Base-by-base conservation (phyloP, 1,284 basidiomycete genomes). In the Cutaneotrichosporon cavernicola region DNA sequence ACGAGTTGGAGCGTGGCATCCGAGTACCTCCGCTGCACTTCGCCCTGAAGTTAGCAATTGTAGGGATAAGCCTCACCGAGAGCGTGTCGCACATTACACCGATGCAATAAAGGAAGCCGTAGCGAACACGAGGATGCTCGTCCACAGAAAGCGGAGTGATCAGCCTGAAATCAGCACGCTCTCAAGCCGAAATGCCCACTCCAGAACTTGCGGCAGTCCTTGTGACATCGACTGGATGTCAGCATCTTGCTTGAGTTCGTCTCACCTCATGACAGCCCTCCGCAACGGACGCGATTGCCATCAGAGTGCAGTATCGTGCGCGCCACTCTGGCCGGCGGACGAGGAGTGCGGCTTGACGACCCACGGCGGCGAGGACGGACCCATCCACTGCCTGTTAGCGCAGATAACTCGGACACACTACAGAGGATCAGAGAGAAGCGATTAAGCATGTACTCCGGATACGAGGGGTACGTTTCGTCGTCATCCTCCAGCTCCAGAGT, bases 61-160 rank as follows among this genome's bases (percentile, higher is more conserved):
- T 18, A 52, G 26, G 46, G 2, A 57, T 40, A 16, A 34, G 5
- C 32, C 32, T 11, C 18, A 57, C 81, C 81, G 91, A 89, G 56
- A 91, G 83, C 79, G 92, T 90, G 7, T 89, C 90, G 72, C 90
- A 92, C 7, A 94, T 81, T 72, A 92, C 90, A 0, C 91, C 90
- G 58, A 93, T 83, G 83, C 90, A 92, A 80, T 92, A 91, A 77
- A 90, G 90, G 49, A 92, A 90, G 1, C 90, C 90, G 74, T 88
- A 89, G 32, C 90, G 84, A 2, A 93, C 91, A 2, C 91, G 84
- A 0, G 91, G 90, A 80, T 93, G 88, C 0, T 86, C 75, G 75
- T 93, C 91, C 53, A 81, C 81, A 72, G 91, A 91, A 82, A 88
- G 86, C 0, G 90, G 89, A 0, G 85, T 85, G 26, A 93, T 88